Percentiles rank a stretch among this genome's conserved stretches.
These are phyloP conservation scores for Penicillium corylophilum DNA, from an alignment of 2,329 filamentous ascomycete species.

Conservation along the genomic window DNA sequence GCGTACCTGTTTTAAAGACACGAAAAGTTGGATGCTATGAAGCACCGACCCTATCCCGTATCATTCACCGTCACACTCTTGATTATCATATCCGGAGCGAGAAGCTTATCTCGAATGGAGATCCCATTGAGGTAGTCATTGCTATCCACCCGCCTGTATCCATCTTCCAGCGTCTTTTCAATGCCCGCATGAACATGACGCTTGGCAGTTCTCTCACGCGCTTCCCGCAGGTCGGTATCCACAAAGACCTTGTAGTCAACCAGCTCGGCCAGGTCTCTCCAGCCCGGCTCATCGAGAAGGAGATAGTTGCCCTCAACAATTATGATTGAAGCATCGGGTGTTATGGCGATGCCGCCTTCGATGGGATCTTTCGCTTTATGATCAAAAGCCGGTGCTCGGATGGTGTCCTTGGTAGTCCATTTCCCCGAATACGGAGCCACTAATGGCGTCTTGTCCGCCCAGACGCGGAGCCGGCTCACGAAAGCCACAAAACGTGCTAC, in stretches of 20 bases:
- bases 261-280: slow-evolving; percentile 33
- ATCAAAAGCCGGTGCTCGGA: slow-evolving; percentile 35
- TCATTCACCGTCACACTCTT: slow-evolving; percentile 17
- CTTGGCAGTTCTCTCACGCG: slow-evolving; percentile 38
- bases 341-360: slow-evolving; percentile 28
- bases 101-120: slow-evolving; percentile 26
- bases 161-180: slow-evolving; percentile 38
- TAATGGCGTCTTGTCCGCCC: slow-evolving; percentile 23
- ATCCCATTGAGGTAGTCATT: slow-evolving; percentile 42
- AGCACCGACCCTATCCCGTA: neutral
- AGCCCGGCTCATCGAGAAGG: slow-evolving; percentile 29
- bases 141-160: slow-evolving; percentile 36
- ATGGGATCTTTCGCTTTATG: slow-evolving; percentile 39
- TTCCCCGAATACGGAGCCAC: slow-evolving; percentile 2
- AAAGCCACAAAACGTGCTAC: slow-evolving; percentile 29
- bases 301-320: slow-evolving; percentile 25
- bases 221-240: slow-evolving; percentile 38
- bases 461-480: slow-evolving; percentile 23
- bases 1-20: no score
- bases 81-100: slow-evolving; percentile 29
- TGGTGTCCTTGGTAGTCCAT: slow-evolving; percentile 12
- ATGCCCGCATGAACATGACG: slow-evolving; percentile 45
- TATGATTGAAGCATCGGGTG: slow-evolving; percentile 18
- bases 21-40: no score
- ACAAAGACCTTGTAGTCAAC: slow-evolving; percentile 48